Percentiles rank a stretch among this genome's conserved stretches.
phyloP scores from a whole-genome alignment of 2,329 filamentous ascomycete genomes.

The Ceratocystis lukuohia region DNA sequence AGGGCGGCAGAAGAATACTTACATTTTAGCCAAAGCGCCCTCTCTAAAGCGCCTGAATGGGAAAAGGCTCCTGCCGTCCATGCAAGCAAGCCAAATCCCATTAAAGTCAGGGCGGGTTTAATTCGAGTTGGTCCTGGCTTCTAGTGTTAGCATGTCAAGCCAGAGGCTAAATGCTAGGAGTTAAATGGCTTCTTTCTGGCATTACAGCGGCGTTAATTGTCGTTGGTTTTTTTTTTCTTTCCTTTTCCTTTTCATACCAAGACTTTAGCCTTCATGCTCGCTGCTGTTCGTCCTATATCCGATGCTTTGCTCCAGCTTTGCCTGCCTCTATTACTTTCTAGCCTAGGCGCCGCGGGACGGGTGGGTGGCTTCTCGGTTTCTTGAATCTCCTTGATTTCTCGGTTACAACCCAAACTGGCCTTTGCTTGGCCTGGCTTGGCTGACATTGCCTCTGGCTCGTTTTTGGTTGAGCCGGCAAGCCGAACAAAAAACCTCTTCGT shows the following conservation, averaged over 20 bases:
- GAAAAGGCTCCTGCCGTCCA: not conserved
- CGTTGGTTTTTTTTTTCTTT: not conserved
- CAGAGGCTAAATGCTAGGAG: not conserved
- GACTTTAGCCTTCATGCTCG: not conserved
- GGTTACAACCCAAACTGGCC: not conserved
- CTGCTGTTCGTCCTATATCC: not conserved
- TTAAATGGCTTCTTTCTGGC: not conserved
- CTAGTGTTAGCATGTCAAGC: not conserved
- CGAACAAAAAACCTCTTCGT: not conserved
- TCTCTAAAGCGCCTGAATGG: too few species aligned
- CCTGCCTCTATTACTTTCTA: not conserved
- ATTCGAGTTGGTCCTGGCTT: too few species aligned
- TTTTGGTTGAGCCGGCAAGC: not conserved
- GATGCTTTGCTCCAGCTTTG: not conserved
- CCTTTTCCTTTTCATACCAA: not conserved
- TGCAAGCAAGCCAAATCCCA: not conserved
- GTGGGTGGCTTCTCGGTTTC: not conserved
- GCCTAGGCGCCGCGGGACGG: not conserved
- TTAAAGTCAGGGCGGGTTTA: not conserved
- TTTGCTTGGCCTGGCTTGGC: not conserved
- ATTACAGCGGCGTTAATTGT: not conserved
- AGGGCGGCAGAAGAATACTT: too few species aligned
- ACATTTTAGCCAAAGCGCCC: too few species aligned
- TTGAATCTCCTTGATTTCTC: not conserved
- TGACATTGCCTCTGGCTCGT: not conserved